phyloP scores from a whole-genome alignment of 176 grass and related monocot genomes.

The Tillandsia fasciculata region DNA sequence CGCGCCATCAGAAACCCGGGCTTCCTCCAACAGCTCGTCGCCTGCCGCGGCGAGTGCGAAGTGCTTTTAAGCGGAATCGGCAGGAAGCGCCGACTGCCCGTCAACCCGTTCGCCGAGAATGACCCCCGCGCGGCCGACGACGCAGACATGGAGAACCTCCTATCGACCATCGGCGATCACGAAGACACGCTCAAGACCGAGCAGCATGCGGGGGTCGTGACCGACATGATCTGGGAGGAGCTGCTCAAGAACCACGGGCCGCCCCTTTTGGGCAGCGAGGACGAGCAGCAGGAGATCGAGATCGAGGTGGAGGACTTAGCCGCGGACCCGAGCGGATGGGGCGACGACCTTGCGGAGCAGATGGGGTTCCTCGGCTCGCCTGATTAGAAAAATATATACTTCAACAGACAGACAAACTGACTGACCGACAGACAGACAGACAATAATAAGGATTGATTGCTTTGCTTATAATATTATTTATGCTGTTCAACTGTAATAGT shows the following conservation, averaged over 20 bases:
- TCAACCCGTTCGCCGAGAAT: neutral
- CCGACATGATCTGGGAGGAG: neutral
- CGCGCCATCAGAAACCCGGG: constrained; percentile 8
- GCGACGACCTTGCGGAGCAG: too few relatives aligned
- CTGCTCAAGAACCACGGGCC: neutral
- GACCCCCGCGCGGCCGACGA: neutral
- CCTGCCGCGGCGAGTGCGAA: neutral
- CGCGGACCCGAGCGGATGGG: neutral
- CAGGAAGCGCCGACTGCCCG: constrained; percentile 9
- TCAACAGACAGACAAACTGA: too few relatives aligned
- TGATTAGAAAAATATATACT: too few relatives aligned
- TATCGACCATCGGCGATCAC: too few relatives aligned
- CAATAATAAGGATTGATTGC: too few relatives aligned
- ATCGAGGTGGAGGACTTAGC: neutral
- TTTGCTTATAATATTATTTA: too few relatives aligned
- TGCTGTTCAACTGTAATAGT: too few relatives aligned
- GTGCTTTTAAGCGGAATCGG: neutral
- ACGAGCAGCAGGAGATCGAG: constrained; percentile 2
- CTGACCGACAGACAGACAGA: too few relatives aligned
- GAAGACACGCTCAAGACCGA: too few relatives aligned
- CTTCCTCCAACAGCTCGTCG: constrained; percentile 1
- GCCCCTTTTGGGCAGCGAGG: neutral
- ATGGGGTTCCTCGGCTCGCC: too few relatives aligned
- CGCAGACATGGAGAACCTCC: neutral
- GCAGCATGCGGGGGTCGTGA: too few relatives aligned